These are phyloP conservation scores for Trametes elegans DNA, from an alignment of 768 basidiomycete species.

Conservation along the genomic window DNA sequence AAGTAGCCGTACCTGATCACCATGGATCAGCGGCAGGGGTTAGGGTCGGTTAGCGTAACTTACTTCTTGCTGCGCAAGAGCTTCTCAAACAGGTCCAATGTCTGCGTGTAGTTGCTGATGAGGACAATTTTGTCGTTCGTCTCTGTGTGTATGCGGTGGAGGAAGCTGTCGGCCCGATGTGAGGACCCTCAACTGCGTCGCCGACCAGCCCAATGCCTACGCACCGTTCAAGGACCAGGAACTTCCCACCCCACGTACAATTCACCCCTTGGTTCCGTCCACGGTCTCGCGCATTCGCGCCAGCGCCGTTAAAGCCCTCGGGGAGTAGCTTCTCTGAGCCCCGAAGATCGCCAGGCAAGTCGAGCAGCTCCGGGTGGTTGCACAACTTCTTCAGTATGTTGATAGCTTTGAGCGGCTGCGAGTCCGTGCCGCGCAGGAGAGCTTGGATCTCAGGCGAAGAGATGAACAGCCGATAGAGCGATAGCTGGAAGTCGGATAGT, in stretches of 20 bases:
- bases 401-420: slow-evolving; percentile 95
- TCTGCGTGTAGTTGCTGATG: slow-evolving; percentile 97
- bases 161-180: slow-evolving; percentile 52
- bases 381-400: slow-evolving; percentile 93
- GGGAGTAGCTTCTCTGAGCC: slow-evolving; percentile 84
- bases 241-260: slow-evolving; percentile 89
- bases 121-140: slow-evolving; percentile 95
- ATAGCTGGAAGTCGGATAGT: slow-evolving; percentile 77
- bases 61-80: slow-evolving; percentile 84
- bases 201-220: slow-evolving; percentile 11
- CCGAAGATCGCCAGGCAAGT: slow-evolving; percentile 78
- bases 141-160: slow-evolving; percentile 75
- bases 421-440: slow-evolving; percentile 79
- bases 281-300: slow-evolving; percentile 38
- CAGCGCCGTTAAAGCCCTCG: slow-evolving; percentile 70
- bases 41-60: slow-evolving; percentile 16
- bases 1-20: slow-evolving; percentile 82
- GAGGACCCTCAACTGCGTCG: neutral
- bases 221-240: slow-evolving; percentile 88
- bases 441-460: slow-evolving; percentile 91
- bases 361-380: slow-evolving; percentile 90
- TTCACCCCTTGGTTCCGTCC: slow-evolving; percentile 52
- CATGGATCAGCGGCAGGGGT: neutral
- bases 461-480: slow-evolving; percentile 88
- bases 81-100: slow-evolving; percentile 90